These are phyloP conservation scores for Scheffersomyces amazonensis DNA, from an alignment of 805 yeast genomes.

Conservation along the genomic window DNA sequence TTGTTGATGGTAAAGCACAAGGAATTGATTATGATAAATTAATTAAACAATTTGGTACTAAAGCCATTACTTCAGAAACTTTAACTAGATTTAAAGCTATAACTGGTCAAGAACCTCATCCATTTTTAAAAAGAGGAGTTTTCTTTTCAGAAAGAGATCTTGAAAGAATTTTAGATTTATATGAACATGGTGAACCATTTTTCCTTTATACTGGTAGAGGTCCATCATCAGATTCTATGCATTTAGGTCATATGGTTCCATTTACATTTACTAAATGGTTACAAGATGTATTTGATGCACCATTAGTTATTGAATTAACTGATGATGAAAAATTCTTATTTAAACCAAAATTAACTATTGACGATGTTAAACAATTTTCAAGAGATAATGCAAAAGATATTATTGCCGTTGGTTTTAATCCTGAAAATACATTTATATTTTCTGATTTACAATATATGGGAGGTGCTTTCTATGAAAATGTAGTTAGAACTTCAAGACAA, in stretches of 20 bases:
- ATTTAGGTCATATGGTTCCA: slow-evolving; percentile 95
- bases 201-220: slow-evolving; percentile 97
- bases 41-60: slow-evolving; percentile 85
- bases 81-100: slow-evolving; percentile 70
- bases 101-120: slow-evolving; percentile 92
- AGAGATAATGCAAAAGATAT: slow-evolving; percentile 87
- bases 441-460: slow-evolving; percentile 93
- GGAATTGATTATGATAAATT: slow-evolving; percentile 90
- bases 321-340: slow-evolving; percentile 97
- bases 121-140: slow-evolving; percentile 82
- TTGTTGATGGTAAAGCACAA: slow-evolving; percentile 89
- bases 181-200: slow-evolving; percentile 93
- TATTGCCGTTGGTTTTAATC: slow-evolving; percentile 90
- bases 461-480: slow-evolving; percentile 90
- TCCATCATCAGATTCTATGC: slow-evolving; percentile 92
- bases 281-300: slow-evolving; percentile 96
- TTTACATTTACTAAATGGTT: slow-evolving; percentile 96
- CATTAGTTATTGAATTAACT: slow-evolving; percentile 88
- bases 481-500: slow-evolving; percentile 87
- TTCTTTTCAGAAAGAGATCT: slow-evolving; percentile 92
- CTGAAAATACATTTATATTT: slow-evolving; percentile 92
- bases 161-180: slow-evolving; percentile 71
- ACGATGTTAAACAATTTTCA: slow-evolving; percentile 80
- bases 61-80: slow-evolving; percentile 63
- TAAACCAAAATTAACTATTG: slow-evolving; percentile 85